Evolutionary conservation across 495 filamentous ascomycete species (phyloP), one percentile per base, ranked within the genome.

Genomic region (Aspergillus cavernicola): DNA sequence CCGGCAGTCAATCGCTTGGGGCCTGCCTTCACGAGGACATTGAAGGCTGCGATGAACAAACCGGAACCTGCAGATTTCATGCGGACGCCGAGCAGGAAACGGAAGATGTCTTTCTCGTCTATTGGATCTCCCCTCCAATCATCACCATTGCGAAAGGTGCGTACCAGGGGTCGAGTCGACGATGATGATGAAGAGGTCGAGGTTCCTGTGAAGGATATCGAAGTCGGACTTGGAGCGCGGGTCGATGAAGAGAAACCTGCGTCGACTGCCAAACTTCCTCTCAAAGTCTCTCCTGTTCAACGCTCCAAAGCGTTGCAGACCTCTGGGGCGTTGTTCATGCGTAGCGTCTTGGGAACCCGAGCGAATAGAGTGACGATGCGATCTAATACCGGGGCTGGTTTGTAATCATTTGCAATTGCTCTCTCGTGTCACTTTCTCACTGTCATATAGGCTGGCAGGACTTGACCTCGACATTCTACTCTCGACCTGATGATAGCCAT

Each of bases 391-490:
- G 78, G 74, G 43, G 67, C 70, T 62, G 64, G 77, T 79, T 36
- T 41, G 69, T 66, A 40, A 42, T 43, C 31, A 15, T 36, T 41
- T 13, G 16, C 16, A 18, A 26, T 20, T n/a, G 9, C 36, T 37
- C 4, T 11, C 39, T 29, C 61, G 65, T 50, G 69, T 13, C 53
- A 47, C 43, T 15, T 50, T 51, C 52, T 60, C 10, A 63, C 43
- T 40, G 10, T 44, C 23, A 15, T 44, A 23, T 60, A 75, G 85
- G 87, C 56, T 93, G 86, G 86, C 80, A 85, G 71, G 75, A 83
- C 53, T 75, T 90, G 52, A 90, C 87, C 1, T 80, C 85, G 7
- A 67, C 82, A 38, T 96, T 93, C 63, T 85, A 85, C 55, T 87
- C 83, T 35, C 73, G 67, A 37, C 79, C 87, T 1, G 71, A 80